Conservation (phyloP, 2,329 filamentous ascomycete genomes). For the Monilinia laxa region DNA sequence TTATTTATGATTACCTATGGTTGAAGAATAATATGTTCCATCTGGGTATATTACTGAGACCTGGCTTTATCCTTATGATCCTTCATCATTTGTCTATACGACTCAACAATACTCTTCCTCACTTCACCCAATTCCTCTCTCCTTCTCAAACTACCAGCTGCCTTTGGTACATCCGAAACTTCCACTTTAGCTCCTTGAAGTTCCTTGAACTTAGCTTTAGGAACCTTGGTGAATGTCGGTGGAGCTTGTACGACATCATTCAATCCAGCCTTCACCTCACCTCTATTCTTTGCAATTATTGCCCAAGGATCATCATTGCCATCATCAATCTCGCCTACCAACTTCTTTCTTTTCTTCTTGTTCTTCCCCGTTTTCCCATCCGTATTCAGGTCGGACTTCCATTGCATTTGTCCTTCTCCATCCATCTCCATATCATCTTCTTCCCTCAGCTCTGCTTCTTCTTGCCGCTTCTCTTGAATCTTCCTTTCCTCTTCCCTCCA, state of each 20-base stretch:
- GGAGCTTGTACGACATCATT: conserved; percentile 41
- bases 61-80: conserved; percentile 40
- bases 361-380: conserved; percentile 19
- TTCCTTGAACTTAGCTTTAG: conserved; percentile 42
- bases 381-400: conserved; percentile 61
- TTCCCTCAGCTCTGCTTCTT: conserved; percentile 37
- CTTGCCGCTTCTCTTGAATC: conserved; percentile 38
- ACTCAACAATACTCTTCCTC: conserved; percentile 68
- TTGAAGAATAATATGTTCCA: neutral
- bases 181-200: conserved; percentile 62
- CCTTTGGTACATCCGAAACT: conserved; percentile 66
- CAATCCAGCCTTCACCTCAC: conserved; percentile 41
- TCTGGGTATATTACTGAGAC: conserved; percentile 3
- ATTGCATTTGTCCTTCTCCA: conserved; percentile 47
- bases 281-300: conserved; percentile 35
- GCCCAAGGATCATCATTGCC: conserved; percentile 42
- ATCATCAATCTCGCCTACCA: conserved; percentile 47
- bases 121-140: conserved; percentile 72
- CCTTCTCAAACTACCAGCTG: conserved; percentile 67
- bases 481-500: conserved; percentile 68
- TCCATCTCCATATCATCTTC: conserved; percentile 38
- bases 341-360: conserved; percentile 38
- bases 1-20: neutral
- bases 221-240: conserved; percentile 38
- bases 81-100: conserved; percentile 70